Conservation (phyloP, 208 protist species). For the Strigomonas culicis region DNA sequence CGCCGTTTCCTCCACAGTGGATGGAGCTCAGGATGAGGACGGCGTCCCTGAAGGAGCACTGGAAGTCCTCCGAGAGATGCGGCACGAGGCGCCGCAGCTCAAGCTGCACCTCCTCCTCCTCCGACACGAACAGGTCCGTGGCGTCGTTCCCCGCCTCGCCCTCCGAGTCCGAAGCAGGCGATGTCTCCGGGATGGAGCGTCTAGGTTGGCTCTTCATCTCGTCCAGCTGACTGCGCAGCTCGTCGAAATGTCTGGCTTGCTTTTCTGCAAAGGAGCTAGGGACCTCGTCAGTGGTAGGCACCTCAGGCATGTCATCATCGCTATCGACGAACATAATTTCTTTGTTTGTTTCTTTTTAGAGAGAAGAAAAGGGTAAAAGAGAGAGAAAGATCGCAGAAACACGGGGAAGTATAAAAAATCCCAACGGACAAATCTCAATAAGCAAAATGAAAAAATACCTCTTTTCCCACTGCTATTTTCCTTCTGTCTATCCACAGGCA, state of each 20-base stretch:
- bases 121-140: not conserved
- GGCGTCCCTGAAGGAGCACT: slow-evolving; percentile 54
- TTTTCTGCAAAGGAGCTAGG: slow-evolving; percentile 8
- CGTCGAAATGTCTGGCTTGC: slow-evolving; percentile 35
- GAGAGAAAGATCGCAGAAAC: not conserved
- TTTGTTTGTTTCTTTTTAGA: not conserved
- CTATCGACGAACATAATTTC: slow-evolving; percentile 28
- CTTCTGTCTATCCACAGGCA: no score
- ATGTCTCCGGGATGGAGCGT: not conserved
- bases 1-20: slow-evolving; percentile 11
- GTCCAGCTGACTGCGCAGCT: slow-evolving; percentile 20
- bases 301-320: slow-evolving; percentile 51
- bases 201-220: not conserved
- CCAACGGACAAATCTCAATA: not conserved
- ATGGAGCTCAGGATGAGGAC: slow-evolving; percentile 61
- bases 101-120: slow-evolving; percentile 17
- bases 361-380: not conserved
- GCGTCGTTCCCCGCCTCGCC: not conserved
- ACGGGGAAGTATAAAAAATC: not conserved
- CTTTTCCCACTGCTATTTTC: no score
- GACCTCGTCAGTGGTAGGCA: slow-evolving; percentile 23
- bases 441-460: slow-evolving; percentile 5
- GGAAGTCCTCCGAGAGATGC: slow-evolving; percentile 67
- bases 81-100: slow-evolving; percentile 67
- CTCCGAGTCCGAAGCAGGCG: not conserved